A percentile compares a stretch with the other conserved stretches of the same genome.
Evolutionary conservation across 495 filamentous ascomycete genomes (phyloP).

Genomic region (Lasiosphaeria ovina): DNA sequence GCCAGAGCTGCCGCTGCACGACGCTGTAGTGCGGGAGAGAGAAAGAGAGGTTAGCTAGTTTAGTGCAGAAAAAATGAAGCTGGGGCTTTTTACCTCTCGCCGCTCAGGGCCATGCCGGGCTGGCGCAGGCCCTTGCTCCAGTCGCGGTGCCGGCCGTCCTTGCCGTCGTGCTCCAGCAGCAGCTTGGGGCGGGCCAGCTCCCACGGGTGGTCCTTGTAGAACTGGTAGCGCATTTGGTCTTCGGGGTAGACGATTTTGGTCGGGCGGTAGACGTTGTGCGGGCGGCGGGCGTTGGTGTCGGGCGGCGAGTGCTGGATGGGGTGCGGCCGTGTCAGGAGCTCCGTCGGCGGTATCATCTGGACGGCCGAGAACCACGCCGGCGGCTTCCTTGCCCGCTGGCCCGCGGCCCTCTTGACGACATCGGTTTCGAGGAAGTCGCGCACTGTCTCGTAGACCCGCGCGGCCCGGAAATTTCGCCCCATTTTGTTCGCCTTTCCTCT

Average conservation of each 20-base stretch:
- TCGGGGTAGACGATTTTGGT: slow-evolving; percentile 78
- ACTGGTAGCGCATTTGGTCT: slow-evolving; percentile 73
- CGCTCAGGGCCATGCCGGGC: slow-evolving; percentile 74
- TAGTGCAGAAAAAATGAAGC: slow-evolving; percentile 4
- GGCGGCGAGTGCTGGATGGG: slow-evolving; percentile 59
- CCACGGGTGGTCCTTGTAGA: slow-evolving; percentile 95
- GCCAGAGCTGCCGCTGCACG: slow-evolving; percentile 84
- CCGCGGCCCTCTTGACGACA: slow-evolving; percentile 25
- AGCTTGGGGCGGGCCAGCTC: slow-evolving; percentile 87
- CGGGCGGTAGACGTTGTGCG: slow-evolving; percentile 77
- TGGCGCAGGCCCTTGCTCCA: slow-evolving; percentile 77
- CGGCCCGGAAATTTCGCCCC: slow-evolving; percentile 64
- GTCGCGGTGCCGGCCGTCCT: slow-evolving; percentile 68
- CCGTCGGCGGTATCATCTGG: slow-evolving; percentile 71
- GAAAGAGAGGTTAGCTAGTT: not conserved
- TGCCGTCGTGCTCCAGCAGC: slow-evolving; percentile 80
- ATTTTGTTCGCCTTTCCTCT: slow-evolving; percentile 7
- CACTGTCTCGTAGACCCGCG: slow-evolving; percentile 69
- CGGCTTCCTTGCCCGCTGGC: slow-evolving; percentile 26
- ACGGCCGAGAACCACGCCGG: slow-evolving; percentile 80
- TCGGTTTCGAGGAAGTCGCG: slow-evolving; percentile 53
- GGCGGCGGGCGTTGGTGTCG: slow-evolving; percentile 52
- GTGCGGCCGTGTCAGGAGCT: slow-evolving; percentile 66
- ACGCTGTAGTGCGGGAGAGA: slow-evolving; percentile 59
- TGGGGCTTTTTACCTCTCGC: slow-evolving; percentile 67